Evolutionary conservation across 331 rosid species (phyloP).

Genomic region (Acacia pycnantha): DNA sequence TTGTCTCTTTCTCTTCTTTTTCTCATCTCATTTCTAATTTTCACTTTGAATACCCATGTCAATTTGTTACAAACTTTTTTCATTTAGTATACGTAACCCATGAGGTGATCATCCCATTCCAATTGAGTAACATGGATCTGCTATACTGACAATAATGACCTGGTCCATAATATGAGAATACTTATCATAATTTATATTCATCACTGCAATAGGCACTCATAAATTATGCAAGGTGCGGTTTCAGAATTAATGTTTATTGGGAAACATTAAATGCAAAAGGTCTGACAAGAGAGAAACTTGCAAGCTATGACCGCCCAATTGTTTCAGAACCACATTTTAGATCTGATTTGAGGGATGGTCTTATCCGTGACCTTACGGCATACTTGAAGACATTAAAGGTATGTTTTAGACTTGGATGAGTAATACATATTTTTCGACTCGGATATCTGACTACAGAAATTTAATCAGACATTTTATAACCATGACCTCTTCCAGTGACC

Average conservation of each 20-base stretch:
- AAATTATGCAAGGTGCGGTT: conserved; percentile 26
- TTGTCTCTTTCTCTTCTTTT: neutral
- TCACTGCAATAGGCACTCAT: conserved; percentile 37
- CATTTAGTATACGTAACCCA: neutral
- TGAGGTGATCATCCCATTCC: neutral
- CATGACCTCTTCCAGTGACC: neutral
- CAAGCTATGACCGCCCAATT: conserved; percentile 45
- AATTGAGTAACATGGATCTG: neutral
- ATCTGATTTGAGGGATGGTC: conserved; percentile 33
- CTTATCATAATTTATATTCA: neutral
- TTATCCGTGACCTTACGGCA: conserved; percentile 30
- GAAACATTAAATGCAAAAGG: conserved; percentile 36
- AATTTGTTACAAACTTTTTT: no score
- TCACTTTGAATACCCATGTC: neutral
- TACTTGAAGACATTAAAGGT: conserved; percentile 38
- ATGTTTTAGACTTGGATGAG: neutral
- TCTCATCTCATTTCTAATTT: neutral
- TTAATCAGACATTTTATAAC: neutral
- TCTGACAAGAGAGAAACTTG: conserved; percentile 39
- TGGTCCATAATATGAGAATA: neutral
- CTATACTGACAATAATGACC: neutral
- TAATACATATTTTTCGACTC: neutral
- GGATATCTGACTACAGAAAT: neutral
- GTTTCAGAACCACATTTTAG: conserved; percentile 37
- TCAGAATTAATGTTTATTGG: conserved; percentile 38